Evolutionary conservation across 83 land plant species (phyloP), one percentile per base, ranked within the genome.

Genomic region (Picea abies): DNA sequence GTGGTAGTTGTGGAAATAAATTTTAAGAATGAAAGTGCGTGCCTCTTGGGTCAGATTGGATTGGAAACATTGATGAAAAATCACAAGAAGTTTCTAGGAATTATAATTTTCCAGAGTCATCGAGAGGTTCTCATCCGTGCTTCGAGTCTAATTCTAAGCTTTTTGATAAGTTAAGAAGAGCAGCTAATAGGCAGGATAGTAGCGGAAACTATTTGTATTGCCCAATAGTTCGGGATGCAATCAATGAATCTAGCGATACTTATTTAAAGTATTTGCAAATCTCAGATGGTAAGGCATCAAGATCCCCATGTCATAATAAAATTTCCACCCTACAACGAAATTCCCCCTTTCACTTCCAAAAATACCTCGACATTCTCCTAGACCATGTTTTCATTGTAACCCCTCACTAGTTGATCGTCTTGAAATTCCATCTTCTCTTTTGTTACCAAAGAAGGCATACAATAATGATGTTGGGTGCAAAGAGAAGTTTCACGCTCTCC

Each of bases 171-270:
- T 66, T 92, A 60, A 60, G 96, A 20, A 77, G 81, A 66, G 91
- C 93, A 68, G 89, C 98, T 14, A 56, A 82, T 68, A 76, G 98
- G 78, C 70, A 89, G 49, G 73, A 60, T 49, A 41, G 84, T 20
- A 23, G 17, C 58, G 98, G 92, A 75, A 94, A 94, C 76, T 84
- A 70, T 66, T 68, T 96, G 25, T 96, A 91, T 72, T 92, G 93
- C 67, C 94, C 97, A 15, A 22, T 81, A 19, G 87, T 85, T 4
- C 41, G 0, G 23, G 56, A 73, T 52, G 49, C 14, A 47, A 22
- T 12, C 10, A 5, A 11, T 23, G 29, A 20, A 41, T 73, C 58
- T 22, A 22, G 12, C 2, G 77, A 73, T 73, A 5, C 58, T 35
- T 41, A 73, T 17, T 41, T 39, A 47, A 73, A 73, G 11, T n/a